Evolutionary conservation across 352 stramenopile genomes (phyloP).

Genomic region (Phytophthora meadii): DNA sequence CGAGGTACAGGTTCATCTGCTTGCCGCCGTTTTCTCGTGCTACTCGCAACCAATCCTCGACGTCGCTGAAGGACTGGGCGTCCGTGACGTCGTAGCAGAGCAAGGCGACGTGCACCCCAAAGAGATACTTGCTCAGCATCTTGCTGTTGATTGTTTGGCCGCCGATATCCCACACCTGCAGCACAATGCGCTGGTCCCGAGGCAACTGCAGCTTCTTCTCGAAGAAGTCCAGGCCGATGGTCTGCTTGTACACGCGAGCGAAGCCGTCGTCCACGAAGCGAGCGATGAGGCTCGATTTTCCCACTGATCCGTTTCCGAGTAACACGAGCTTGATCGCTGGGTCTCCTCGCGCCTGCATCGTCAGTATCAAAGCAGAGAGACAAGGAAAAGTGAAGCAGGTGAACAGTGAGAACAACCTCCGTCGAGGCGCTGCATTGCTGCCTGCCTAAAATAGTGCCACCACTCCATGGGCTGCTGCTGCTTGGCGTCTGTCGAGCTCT

Average conservation of each 20-base stretch:
- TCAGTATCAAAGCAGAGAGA: slow-evolving; percentile 10
- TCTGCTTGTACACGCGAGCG: slow-evolving; percentile 87
- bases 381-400: slow-evolving; percentile 15
- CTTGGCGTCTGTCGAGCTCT: slow-evolving; percentile 22
- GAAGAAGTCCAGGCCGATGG: slow-evolving; percentile 88
- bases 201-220: slow-evolving; percentile 85
- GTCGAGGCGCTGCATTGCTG: slow-evolving; percentile 39
- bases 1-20: slow-evolving; percentile 69
- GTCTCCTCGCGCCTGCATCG: slow-evolving; percentile 47
- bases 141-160: slow-evolving; percentile 90
- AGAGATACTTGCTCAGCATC: slow-evolving; percentile 90
- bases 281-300: slow-evolving; percentile 86
- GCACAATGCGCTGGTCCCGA: slow-evolving; percentile 73
- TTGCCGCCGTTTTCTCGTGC: slow-evolving; percentile 45
- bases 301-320: slow-evolving; percentile 87
- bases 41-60: slow-evolving; percentile 79
- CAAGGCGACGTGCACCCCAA: slow-evolving; percentile 76
- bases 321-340: slow-evolving; percentile 86
- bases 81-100: slow-evolving; percentile 91
- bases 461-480: slow-evolving; percentile 24
- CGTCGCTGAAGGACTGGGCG: slow-evolving; percentile 81
- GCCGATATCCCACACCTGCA: slow-evolving; percentile 91
- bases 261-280: slow-evolving; percentile 88
- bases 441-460: slow-evolving; percentile 41
- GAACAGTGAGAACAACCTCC: slow-evolving; percentile 35